Conservation (phyloP, 352 stramenopile species). For the Achlya hypogyna region DNA sequence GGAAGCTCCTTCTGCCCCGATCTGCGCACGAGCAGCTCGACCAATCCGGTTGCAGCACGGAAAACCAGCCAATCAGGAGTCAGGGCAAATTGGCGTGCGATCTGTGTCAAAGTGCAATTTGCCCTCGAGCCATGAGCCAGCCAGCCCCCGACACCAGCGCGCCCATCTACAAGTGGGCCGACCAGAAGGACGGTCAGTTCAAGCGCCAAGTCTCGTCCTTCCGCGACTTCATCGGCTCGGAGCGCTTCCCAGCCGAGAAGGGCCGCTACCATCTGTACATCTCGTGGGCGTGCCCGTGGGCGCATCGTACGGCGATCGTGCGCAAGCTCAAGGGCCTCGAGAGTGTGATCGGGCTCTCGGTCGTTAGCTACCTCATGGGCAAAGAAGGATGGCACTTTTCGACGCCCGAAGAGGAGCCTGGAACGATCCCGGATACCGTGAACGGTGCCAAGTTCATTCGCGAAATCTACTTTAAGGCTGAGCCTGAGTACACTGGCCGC, state of each 20-base stretch:
- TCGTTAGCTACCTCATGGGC: constrained; percentile 82
- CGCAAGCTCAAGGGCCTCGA: constrained; percentile 92
- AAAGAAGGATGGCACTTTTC: constrained; percentile 85
- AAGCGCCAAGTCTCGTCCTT: constrained; percentile 19
- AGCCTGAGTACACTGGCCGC: constrained; percentile 48
- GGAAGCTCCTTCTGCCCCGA: background rate
- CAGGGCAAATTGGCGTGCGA: too few species aligned
- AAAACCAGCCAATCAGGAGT: background rate
- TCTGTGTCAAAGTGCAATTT: background rate
- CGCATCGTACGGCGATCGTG: constrained; percentile 70
- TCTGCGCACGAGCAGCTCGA: too few species aligned
- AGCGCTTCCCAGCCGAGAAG: constrained; percentile 19
- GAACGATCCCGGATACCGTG: constrained; percentile 41
- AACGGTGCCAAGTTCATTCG: constrained; percentile 61
- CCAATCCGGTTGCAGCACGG: background rate
- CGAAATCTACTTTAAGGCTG: constrained; percentile 79
- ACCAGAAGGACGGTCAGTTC: constrained; percentile 9
- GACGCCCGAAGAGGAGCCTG: constrained; percentile 33
- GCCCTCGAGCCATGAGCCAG: background rate
- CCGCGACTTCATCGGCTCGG: constrained; percentile 15
- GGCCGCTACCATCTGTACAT: constrained; percentile 93
- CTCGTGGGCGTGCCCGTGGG: constrained; percentile 91
- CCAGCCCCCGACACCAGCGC: background rate
- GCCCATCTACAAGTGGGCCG: constrained; percentile 3
- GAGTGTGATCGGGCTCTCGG: constrained; percentile 87